Conservation (phyloP, 192 early-diverging fungal genomes). For the Podila epigama region DNA sequence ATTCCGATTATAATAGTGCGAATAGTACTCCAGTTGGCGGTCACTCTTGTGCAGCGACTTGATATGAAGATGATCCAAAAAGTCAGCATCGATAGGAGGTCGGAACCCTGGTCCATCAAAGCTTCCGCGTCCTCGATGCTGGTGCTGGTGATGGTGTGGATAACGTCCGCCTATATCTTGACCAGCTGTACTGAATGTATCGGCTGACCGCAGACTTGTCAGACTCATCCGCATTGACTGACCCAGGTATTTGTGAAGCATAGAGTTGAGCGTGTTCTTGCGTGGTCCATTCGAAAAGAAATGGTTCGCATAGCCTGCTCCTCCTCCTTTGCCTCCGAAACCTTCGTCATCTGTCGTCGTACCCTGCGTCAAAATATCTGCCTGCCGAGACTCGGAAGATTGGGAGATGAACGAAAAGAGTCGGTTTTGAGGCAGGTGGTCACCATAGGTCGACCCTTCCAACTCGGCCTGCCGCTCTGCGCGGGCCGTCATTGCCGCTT, state of each 20-base stretch:
- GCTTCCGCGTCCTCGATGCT: background rate
- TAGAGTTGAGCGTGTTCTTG: constrained; percentile 31
- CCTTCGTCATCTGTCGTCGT: background rate
- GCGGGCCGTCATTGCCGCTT: background rate
- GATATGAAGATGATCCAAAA: constrained; percentile 35
- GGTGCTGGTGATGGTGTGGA: background rate
- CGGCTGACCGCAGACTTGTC: background rate
- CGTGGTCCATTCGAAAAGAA: background rate
- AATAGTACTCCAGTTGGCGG: constrained; percentile 32
- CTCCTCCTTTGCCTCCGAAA: background rate
- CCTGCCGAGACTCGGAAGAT: constrained; percentile 23
- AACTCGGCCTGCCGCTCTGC: constrained; percentile 1
- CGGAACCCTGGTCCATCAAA: constrained; percentile 21
- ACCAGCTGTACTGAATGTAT: background rate
- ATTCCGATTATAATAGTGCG: constrained; percentile 25
- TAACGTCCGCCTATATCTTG: too few relatives aligned
- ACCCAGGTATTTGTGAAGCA: constrained; percentile 25
- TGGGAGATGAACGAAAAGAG: constrained; percentile 14
- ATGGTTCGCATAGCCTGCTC: background rate
- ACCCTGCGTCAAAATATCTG: constrained; percentile 25
- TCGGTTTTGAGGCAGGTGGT: background rate
- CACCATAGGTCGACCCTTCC: constrained; percentile 15
- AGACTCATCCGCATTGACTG: constrained; percentile 37
- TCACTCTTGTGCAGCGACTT: constrained; percentile 12
- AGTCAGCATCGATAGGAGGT: constrained; percentile 14